Evolutionary conservation across 2,329 filamentous ascomycete genomes (phyloP).

Genomic region (Hypomyces rosellus): DNA sequence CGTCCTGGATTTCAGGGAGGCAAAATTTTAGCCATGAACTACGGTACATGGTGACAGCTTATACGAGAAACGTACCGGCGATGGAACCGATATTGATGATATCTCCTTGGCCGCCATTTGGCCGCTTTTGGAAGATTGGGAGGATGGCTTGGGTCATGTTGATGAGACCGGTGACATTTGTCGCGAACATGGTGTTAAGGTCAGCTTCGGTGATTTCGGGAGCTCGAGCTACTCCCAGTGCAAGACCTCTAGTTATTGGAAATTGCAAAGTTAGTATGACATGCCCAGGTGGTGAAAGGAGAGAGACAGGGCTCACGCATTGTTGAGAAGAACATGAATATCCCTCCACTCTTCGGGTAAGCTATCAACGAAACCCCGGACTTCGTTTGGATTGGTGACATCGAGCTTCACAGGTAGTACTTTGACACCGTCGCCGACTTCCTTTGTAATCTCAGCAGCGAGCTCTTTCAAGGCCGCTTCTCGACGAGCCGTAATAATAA

Average conservation of each 20-base stretch:
- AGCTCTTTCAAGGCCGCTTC: conserved; percentile 71
- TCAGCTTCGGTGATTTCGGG: conserved; percentile 78
- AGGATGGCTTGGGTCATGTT: conserved; percentile 92
- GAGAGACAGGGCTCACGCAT: conserved; percentile 60
- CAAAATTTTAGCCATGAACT: not conserved
- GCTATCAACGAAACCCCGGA: conserved; percentile 63
- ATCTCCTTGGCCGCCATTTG: conserved; percentile 73
- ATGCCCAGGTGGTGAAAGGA: too few relatives aligned
- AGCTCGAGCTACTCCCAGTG: conserved; percentile 80
- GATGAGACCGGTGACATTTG: conserved; percentile 92
- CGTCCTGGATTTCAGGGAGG: conserved; percentile 40
- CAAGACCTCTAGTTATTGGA: conserved; percentile 59
- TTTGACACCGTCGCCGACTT: conserved; percentile 74
- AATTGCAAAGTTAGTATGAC: not conserved
- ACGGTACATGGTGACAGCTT: not conserved
- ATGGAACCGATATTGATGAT: conserved; percentile 94
- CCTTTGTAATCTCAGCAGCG: conserved; percentile 66
- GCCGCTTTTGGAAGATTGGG: conserved; percentile 70
- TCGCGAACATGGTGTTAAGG: conserved; percentile 80
- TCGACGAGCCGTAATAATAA: conserved; percentile 84
- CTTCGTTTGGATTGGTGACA: conserved; percentile 71
- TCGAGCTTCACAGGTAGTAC: conserved; percentile 80
- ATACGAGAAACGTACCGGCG: conserved; percentile 45
- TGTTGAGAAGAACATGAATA: conserved; percentile 89
- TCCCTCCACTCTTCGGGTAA: conserved; percentile 78